Base-by-base conservation (phyloP, 768 basidiomycete genomes). In the Auriscalpium vulgare region DNA sequence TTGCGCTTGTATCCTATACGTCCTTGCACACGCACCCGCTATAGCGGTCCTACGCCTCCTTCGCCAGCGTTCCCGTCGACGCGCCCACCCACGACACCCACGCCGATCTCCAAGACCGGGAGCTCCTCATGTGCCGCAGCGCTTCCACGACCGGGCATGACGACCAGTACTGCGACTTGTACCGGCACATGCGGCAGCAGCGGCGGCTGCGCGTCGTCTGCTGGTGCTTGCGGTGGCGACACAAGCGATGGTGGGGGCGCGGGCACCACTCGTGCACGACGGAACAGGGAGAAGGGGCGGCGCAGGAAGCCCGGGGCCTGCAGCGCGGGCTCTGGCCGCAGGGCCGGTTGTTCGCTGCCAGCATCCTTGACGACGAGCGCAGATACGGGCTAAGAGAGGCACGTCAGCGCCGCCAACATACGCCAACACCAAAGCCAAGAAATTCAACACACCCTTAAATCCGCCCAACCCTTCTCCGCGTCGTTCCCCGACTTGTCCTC, bases 391-490 rank as follows among this genome's bases (percentile, higher is more conserved):
- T 43, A 17, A 13, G 14, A 17, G 14, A 43, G 14, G 14, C 4
- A 13, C 40, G 17, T 13, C 17, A 17, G 17, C 29, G 7, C 7
- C 29, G 29, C 29, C 14, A 5, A 17, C 7, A 13, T 8, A 0
- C 29, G 29, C 29, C 14, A 5, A 17, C 7, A 13, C 10, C 14
- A 16, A 29, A 5, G 10, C 9, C 21, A 2, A 53, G 29, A 17
- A 14, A 44, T 8, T 10, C 10, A 14, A 57, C 59, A 47, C 34
- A 59, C 59, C 3, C n/a, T 35, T 34, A 58, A 34, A 1, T 37
- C 56, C 1, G 8, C 52, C 59, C 59, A 59, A 3, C 59, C 48
- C n/a, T 59, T 59, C 40, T 17, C 56, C 29, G 29, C 29, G 29
- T 29, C 29, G 29, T 29, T 29, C 29, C 29, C 29, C 40, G 40